phyloP scores from a whole-genome alignment of 768 basidiomycete genomes.

The Leccinum rimulosum region DNA sequence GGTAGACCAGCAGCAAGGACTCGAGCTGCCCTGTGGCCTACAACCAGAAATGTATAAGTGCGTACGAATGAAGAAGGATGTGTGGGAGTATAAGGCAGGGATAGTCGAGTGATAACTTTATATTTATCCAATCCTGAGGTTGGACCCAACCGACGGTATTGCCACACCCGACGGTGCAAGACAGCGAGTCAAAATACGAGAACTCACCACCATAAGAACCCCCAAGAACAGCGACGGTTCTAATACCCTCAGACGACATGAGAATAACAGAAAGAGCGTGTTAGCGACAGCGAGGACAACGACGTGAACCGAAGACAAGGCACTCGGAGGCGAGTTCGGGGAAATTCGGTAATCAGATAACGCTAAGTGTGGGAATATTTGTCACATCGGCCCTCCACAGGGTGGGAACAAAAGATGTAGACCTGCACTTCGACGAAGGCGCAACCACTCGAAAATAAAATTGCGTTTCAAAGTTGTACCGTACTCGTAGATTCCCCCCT shows the following conservation, averaged over 20 bases:
- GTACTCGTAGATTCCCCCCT: too few relatives aligned
- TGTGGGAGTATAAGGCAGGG: background rate
- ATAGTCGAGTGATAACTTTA: background rate
- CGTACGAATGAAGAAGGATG: background rate
- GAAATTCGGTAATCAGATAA: conserved; percentile 3
- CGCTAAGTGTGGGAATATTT: background rate
- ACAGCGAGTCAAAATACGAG: background rate
- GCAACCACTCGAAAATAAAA: too few relatives aligned
- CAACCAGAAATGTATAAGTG: background rate
- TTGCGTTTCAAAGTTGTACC: too few relatives aligned
- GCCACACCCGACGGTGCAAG: background rate
- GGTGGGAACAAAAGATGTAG: too few relatives aligned
- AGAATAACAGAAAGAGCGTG: conserved; percentile 1
- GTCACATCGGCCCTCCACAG: too few relatives aligned
- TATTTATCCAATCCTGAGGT: background rate
- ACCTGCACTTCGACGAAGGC: too few relatives aligned
- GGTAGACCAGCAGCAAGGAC: conserved; percentile 49
- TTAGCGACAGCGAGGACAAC: background rate
- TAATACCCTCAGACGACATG: conserved; percentile 10
- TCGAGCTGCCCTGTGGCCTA: conserved; percentile 50
- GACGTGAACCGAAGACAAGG: background rate
- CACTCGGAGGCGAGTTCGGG: background rate
- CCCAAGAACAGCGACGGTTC: conserved; percentile 52
- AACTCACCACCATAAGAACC: conserved; percentile 52
- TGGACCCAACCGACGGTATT: background rate